Conservation (phyloP, 768 basidiomycete genomes). For the Agaricus blazei region DNA sequence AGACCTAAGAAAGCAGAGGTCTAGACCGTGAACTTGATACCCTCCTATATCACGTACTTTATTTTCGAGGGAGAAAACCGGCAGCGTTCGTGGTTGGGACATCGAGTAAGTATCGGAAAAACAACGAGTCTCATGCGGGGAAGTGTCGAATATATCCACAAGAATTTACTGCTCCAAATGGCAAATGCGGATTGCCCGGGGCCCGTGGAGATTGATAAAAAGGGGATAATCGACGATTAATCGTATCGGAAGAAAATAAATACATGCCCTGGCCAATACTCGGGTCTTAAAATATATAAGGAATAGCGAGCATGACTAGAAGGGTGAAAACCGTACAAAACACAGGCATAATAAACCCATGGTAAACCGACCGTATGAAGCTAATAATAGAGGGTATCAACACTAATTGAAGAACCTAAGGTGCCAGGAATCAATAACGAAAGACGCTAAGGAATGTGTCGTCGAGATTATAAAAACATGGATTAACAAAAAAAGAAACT, state of each 20-base stretch:
- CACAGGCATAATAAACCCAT: slow-evolving; percentile 21
- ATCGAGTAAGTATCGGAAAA: background rate
- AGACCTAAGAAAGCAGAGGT: slow-evolving; percentile 48
- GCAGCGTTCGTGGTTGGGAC: slow-evolving; percentile 46
- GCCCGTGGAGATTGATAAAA: no score
- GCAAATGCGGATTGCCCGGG: no score
- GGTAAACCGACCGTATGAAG: slow-evolving; percentile 15
- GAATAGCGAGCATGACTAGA: slow-evolving; percentile 15
- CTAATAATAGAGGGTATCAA: slow-evolving; percentile 38
- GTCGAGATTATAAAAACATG: slow-evolving; percentile 25
- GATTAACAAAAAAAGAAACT: slow-evolving; percentile 18
- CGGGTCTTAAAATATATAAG: slow-evolving; percentile 9
- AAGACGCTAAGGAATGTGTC: slow-evolving; percentile 32
- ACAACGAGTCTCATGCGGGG: background rate
- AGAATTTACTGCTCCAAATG: no score
- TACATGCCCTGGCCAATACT: background rate
- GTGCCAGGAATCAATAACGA: slow-evolving; percentile 17
- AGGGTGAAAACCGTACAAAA: slow-evolving; percentile 15
- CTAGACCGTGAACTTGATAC: background rate
- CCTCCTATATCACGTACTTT: slow-evolving; percentile 41
- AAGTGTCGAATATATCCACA: no score
- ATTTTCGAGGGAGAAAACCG: slow-evolving; percentile 72
- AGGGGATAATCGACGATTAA: no score
- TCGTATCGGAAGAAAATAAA: background rate
- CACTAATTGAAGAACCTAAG: slow-evolving; percentile 28